Conservation (phyloP, 768 basidiomycete species). For the Suillus placidus region DNA sequence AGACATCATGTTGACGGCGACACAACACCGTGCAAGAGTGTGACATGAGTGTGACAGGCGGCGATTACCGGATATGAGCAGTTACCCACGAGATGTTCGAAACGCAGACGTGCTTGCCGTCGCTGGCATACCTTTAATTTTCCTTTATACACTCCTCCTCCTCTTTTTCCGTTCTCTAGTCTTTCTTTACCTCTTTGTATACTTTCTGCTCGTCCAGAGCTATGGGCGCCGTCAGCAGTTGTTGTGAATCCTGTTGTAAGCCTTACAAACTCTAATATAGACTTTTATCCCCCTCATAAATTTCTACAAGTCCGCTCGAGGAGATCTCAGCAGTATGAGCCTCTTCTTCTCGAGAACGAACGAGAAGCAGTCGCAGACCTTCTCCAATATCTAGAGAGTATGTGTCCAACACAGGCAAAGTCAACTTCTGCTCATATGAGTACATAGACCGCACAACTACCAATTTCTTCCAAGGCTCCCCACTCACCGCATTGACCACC, state of each 20-base stretch:
- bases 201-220: constrained; percentile 12
- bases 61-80: constrained; percentile 27
- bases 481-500: constrained; percentile 91
- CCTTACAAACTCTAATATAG: constrained; percentile 21
- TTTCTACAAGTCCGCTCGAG: constrained; percentile 68
- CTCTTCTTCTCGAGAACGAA: constrained; percentile 87
- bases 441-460: constrained; percentile 91
- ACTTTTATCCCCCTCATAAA: constrained; percentile 19
- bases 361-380: constrained; percentile 97
- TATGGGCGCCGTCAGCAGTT: constrained; percentile 81
- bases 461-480: constrained; percentile 96
- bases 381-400: constrained; percentile 97
- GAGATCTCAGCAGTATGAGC: constrained; percentile 86
- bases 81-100: constrained; percentile 23
- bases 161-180: constrained; percentile 11
- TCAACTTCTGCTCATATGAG: constrained; percentile 10
- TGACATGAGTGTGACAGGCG: constrained; percentile 13
- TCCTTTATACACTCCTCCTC: constrained; percentile 6
- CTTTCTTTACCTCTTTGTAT: constrained; percentile 1
- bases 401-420: constrained; percentile 27
- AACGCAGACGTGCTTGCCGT: constrained; percentile 6
- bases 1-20: background rate
- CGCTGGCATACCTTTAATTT: constrained; percentile 18
- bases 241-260: constrained; percentile 85
- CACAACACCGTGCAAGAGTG: background rate